Conservation (phyloP, 352 stramenopile genomes). For the Phytophthora cryptogea region DNA sequence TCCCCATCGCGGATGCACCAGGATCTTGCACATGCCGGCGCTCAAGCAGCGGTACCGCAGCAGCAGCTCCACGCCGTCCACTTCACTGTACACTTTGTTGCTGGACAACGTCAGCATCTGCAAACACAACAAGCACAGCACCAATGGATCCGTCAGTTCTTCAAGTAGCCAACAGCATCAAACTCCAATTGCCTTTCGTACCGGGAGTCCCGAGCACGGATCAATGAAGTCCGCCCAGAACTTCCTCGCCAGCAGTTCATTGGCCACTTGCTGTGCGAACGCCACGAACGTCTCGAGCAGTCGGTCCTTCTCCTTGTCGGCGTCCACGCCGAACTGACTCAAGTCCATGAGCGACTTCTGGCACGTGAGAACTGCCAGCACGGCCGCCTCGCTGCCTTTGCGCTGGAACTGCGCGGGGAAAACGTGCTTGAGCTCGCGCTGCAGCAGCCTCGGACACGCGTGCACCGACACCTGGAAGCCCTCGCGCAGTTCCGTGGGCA, state of each 20-base stretch:
- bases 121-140: background rate
- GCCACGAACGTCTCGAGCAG: constrained; percentile 95
- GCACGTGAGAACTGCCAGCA: constrained; percentile 94
- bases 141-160: background rate
- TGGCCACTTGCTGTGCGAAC: constrained; percentile 90
- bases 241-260: constrained; percentile 69
- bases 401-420: constrained; percentile 65
- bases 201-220: constrained; percentile 95
- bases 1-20: constrained; percentile 95
- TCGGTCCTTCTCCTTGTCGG: constrained; percentile 95
- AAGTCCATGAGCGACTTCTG: constrained; percentile 94
- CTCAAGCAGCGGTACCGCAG: constrained; percentile 83
- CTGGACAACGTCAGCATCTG: constrained; percentile 92
- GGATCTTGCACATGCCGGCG: constrained; percentile 96
- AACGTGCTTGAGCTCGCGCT: constrained; percentile 83
- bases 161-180: background rate
- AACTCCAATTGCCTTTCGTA: constrained; percentile 30
- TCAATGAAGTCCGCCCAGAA: constrained; percentile 98
- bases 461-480: constrained; percentile 87
- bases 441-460: constrained; percentile 63
- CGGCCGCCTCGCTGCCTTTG: constrained; percentile 27
- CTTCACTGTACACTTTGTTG: constrained; percentile 96
- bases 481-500: constrained; percentile 56
- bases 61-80: constrained; percentile 93
- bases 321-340: constrained; percentile 93